Conservation (phyloP, 345 rosid genomes). For the Passiflora organensis region DNA sequence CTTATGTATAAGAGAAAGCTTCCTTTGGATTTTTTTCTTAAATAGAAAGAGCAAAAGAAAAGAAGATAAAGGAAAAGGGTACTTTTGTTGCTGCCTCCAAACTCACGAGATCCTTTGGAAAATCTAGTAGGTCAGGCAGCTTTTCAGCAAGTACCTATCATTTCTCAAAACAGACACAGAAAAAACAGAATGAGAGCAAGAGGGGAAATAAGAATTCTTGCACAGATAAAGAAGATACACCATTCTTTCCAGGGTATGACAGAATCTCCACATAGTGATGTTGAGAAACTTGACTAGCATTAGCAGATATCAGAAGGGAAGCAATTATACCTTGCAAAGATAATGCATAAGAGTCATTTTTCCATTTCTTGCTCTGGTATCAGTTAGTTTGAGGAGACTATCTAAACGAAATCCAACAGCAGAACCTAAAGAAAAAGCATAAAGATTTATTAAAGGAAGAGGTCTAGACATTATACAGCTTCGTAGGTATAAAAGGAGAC, state of each 20-base stretch:
- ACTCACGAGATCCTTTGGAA: conserved; percentile 21
- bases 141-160: conserved; percentile 23
- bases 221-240: background rate
- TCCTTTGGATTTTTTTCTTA: no score
- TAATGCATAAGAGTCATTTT: conserved; percentile 94
- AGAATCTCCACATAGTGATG: background rate
- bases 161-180: conserved; percentile 4
- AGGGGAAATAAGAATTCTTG: background rate
- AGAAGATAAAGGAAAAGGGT: background rate
- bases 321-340: conserved; percentile 66
- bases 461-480: background rate
- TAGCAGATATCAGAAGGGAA: background rate
- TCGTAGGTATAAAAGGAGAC: background rate
- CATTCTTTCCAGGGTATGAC: no score
- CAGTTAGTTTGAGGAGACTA: conserved; percentile 87
- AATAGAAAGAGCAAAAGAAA: background rate
- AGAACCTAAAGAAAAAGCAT: conserved; percentile 47
- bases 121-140: conserved; percentile 27
- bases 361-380: conserved; percentile 69
- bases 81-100: conserved; percentile 33
- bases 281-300: background rate
- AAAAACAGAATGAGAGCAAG: background rate
- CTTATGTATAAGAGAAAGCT: no score
- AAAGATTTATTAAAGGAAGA: conserved; percentile 4
- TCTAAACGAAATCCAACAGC: conserved; percentile 87